Evolutionary conservation across 192 early-diverging fungal species (phyloP).

Genomic region (Mortierella antarctica): DNA sequence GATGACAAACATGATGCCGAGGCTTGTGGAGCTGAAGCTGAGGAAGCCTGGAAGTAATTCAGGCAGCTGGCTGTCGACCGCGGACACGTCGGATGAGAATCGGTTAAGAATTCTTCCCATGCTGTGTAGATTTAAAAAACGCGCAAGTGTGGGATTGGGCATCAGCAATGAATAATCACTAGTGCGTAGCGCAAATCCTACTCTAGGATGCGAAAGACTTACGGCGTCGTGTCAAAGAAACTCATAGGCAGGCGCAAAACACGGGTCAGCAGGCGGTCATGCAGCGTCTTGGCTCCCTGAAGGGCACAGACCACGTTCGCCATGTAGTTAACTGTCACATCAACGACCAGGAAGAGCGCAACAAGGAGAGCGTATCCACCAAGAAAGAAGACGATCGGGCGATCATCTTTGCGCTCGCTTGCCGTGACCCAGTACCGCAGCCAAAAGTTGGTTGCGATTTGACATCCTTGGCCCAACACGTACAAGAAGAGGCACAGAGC

Average conservation of each 20-base stretch:
- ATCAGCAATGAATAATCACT: not conserved
- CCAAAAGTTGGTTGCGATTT: conserved; percentile 40
- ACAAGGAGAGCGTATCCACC: conserved; percentile 68
- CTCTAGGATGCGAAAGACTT: conserved; percentile 54
- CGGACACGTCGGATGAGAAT: conserved; percentile 86
- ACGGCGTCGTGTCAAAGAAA: conserved; percentile 91
- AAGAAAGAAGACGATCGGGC: conserved; percentile 66
- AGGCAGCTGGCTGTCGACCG: conserved; percentile 73
- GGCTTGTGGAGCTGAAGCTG: conserved; percentile 54
- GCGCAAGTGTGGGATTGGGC: not conserved
- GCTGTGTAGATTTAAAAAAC: not conserved
- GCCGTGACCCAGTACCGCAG: conserved; percentile 37
- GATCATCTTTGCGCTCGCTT: conserved; percentile 17
- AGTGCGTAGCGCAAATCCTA: not conserved
- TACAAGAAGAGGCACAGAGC: conserved; percentile 23
- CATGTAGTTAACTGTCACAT: conserved; percentile 33
- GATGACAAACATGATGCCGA: conserved; percentile 67
- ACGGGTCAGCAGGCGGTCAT: conserved; percentile 59
- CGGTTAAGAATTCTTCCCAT: conserved; percentile 75
- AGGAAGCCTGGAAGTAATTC: conserved; percentile 61
- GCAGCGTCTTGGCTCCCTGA: conserved; percentile 63
- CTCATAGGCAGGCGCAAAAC: conserved; percentile 77
- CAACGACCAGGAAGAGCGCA: conserved; percentile 23
- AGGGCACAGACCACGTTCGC: conserved; percentile 59
- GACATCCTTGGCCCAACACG: conserved; percentile 15